Conservation (phyloP, 164 flowering plant species). For the Vitis riparia region DNA sequence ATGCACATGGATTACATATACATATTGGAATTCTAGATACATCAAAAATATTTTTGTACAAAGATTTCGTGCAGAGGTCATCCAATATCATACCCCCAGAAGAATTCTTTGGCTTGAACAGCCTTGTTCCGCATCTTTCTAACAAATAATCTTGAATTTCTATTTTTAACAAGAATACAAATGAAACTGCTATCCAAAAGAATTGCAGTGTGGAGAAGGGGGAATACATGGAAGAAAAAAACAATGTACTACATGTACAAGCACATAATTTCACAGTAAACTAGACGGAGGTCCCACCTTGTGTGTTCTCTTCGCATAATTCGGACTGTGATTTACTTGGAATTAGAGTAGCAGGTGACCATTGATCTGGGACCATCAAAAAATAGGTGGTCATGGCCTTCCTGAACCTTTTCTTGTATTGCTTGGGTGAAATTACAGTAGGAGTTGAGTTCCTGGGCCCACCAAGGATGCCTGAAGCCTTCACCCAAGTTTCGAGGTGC, state of each 20-base stretch:
- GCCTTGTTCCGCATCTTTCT: conserved; percentile 40
- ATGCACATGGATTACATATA: conserved; percentile 6
- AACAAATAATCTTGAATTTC: conserved; percentile 29
- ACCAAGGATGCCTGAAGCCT: conserved; percentile 91
- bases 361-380: conserved; percentile 93
- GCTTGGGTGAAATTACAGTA: conserved; percentile 93
- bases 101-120: conserved; percentile 24
- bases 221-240: conserved; percentile 9
- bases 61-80: conserved; percentile 33
- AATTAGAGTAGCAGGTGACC: conserved; percentile 71
- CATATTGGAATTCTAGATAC: conserved; percentile 13
- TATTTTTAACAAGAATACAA: conserved; percentile 14
- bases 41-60: conserved; percentile 24
- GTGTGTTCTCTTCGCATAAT: conserved; percentile 57
- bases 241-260: conserved; percentile 24
- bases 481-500: conserved; percentile 98
- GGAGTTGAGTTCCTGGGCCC: conserved; percentile 82
- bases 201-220: conserved; percentile 13
- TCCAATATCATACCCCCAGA: conserved; percentile 35
- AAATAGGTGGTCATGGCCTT: conserved; percentile 98
- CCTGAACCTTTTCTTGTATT: conserved; percentile 95
- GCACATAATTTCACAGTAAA: conserved; percentile 22
- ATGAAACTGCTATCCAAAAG: conserved; percentile 34
- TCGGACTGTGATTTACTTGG: conserved; percentile 70
- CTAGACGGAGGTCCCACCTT: conserved; percentile 39